phyloP scores from a whole-genome alignment of 225 moss, liverwort and hornwort genomes.

The Polytrichum formosum region DNA sequence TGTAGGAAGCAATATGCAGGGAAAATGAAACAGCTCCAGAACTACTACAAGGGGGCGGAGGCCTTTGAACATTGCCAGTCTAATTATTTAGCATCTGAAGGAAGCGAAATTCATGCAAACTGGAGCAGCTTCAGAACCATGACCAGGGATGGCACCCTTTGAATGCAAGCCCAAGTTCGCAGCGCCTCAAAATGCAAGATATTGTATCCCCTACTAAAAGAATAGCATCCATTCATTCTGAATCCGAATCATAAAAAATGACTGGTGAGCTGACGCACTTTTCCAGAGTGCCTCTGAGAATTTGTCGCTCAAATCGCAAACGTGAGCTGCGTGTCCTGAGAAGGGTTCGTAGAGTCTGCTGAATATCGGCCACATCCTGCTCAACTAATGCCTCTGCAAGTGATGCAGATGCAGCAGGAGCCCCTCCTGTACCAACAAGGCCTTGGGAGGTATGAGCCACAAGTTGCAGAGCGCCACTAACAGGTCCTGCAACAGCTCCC shows the following conservation, averaged over 20 bases:
- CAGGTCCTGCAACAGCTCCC: slow-evolving; percentile 20
- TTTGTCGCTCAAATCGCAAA: slow-evolving; percentile 14
- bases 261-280: neutral
- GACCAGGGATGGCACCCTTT: too few relatives aligned
- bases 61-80: too few relatives aligned
- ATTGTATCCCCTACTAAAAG: too few relatives aligned
- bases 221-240: neutral
- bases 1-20: too few relatives aligned
- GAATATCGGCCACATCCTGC: neutral
- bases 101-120: too few relatives aligned
- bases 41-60: too few relatives aligned
- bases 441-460: slow-evolving; percentile 22
- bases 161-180: too few relatives aligned
- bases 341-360: neutral
- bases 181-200: too few relatives aligned
- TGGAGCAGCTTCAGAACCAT: too few relatives aligned
- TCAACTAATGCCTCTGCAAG: neutral
- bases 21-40: too few relatives aligned
- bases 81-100: too few relatives aligned
- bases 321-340: slow-evolving; percentile 15
- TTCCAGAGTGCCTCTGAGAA: slow-evolving; percentile 14
- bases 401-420: neutral
- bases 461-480: slow-evolving; percentile 24
- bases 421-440: slow-evolving; percentile 8
- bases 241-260: neutral